A percentile compares a stretch with the other conserved stretches of the same genome.
phyloP scores from a whole-genome alignment of 106 monocot species.

The Amphibolis antarctica region DNA sequence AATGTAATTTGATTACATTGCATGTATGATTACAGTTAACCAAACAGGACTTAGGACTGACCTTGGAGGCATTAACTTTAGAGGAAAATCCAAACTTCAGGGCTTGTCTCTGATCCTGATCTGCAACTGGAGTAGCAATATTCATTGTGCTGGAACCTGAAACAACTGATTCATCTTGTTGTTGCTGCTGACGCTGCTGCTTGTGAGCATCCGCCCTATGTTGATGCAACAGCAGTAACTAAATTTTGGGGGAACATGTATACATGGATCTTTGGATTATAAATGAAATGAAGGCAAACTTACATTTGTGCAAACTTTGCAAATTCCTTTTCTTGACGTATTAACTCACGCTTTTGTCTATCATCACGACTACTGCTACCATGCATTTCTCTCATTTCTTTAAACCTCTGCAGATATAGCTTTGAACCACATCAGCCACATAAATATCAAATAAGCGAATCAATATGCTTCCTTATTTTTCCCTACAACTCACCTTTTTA shows the following conservation, averaged over 20 bases:
- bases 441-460: background rate
- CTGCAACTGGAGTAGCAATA: slow-evolving; percentile 17
- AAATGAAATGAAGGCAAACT: background rate
- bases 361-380: slow-evolving; percentile 87
- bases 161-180: slow-evolving; percentile 21
- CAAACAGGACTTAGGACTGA: slow-evolving; percentile 21
- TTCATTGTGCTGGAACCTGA: slow-evolving; percentile 15
- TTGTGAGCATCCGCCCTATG: slow-evolving; percentile 84
- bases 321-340: slow-evolving; percentile 97
- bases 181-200: slow-evolving; percentile 46
- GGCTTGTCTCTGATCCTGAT: slow-evolving; percentile 53
- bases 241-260: too few relatives aligned
- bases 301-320: slow-evolving; percentile 97
- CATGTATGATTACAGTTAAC: too few relatives aligned
- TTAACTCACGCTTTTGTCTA: slow-evolving; percentile 76
- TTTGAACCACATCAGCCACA: background rate
- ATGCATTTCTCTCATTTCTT: slow-evolving; percentile 99
- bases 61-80: slow-evolving; percentile 58
- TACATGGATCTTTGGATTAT: background rate
- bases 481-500: slow-evolving; percentile 43
- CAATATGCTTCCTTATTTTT: background rate
- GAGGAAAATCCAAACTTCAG: slow-evolving; percentile 94
- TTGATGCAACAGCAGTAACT: background rate
- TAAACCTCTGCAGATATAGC: slow-evolving; percentile 55
- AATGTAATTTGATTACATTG: too few relatives aligned